Conservation (phyloP, 495 filamentous ascomycete species). For the Diplogelasinospora grovesii region DNA sequence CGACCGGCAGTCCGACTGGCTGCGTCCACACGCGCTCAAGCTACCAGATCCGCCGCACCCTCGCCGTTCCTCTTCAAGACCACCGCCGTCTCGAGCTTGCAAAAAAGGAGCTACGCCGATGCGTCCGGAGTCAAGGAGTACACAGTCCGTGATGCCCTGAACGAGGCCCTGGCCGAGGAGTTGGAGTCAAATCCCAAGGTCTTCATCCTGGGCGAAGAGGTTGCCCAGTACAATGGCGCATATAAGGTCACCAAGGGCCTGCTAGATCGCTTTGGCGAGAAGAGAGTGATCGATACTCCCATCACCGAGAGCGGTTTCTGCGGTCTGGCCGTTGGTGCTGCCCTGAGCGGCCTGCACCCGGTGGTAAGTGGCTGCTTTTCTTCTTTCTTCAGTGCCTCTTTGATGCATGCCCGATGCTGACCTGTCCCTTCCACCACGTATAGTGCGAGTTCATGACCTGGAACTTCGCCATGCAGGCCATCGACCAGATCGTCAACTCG, state of each 20-base stretch:
- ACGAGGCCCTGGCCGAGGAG: conserved; percentile 96
- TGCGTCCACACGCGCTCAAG: conserved; percentile 52
- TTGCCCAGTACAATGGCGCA: conserved; percentile 98
- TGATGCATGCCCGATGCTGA: conserved; percentile 8
- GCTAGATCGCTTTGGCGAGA: conserved; percentile 92
- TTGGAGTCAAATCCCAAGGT: conserved; percentile 90
- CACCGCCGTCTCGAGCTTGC: conserved; percentile 31
- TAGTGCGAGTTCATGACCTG: conserved; percentile 99
- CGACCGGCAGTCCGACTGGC: conserved; percentile 74
- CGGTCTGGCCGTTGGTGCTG: conserved; percentile 89
- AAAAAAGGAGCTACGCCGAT: conserved; percentile 48
- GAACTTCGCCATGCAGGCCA: conserved; percentile 99
- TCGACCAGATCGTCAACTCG: conserved; percentile 99
- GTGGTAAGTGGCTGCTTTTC: conserved; percentile 57
- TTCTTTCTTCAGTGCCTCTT: neutral
- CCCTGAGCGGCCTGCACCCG: conserved; percentile 87
- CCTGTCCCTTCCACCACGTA: neutral
- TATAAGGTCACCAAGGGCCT: conserved; percentile 99
- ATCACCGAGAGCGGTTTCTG: conserved; percentile 95
- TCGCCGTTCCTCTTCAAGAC: conserved; percentile 43
- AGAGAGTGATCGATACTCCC: conserved; percentile 94
- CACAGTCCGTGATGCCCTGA: conserved; percentile 92
- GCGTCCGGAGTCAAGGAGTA: conserved; percentile 74
- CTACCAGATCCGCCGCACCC: conserved; percentile 39
- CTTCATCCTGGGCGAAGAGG: conserved; percentile 94